Percentiles rank a stretch among this genome's conserved stretches.
phyloP scores from a whole-genome alignment of 2,329 filamentous ascomycete genomes.

The Fusarium nurragi region DNA sequence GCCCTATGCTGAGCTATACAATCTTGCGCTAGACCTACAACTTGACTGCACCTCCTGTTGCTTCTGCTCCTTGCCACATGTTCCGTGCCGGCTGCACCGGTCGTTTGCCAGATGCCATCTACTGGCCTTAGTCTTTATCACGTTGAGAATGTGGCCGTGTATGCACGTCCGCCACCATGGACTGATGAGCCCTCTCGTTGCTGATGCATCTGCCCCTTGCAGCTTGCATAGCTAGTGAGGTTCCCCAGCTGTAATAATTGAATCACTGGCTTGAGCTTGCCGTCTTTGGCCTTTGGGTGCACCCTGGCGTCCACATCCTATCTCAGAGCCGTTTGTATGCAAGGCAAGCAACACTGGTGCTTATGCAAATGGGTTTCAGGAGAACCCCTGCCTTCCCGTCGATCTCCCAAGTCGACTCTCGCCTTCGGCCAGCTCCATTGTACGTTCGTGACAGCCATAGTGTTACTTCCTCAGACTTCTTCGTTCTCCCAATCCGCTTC shows the following conservation, averaged over 20 bases:
- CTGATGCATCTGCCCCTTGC: conserved; percentile 36
- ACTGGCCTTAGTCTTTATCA: conserved; percentile 1
- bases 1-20: conserved; percentile 38
- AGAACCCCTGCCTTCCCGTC: background rate
- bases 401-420: background rate
- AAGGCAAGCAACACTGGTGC: background rate
- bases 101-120: conserved; percentile 24
- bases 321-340: background rate
- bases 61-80: conserved; percentile 13
- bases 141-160: conserved; percentile 2
- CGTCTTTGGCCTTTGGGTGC: conserved; percentile 5
- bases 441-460: conserved; percentile 8
- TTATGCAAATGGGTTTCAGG: conserved; percentile 12
- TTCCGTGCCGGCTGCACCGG: background rate
- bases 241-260: conserved; percentile 13
- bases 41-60: conserved; percentile 1
- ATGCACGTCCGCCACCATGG: conserved; percentile 22
- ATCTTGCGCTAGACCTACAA: conserved; percentile 31
- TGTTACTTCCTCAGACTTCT: conserved; percentile 56
- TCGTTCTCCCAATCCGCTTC: conserved; percentile 76
- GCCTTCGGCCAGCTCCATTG: background rate
- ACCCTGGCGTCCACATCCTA: conserved; percentile 18
- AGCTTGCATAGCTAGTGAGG: conserved; percentile 38
- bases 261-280: conserved; percentile 15
- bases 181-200: conserved; percentile 16